Evolutionary conservation across 2,329 filamentous ascomycete species (phyloP).

Genomic region (Didymella pinodella): DNA sequence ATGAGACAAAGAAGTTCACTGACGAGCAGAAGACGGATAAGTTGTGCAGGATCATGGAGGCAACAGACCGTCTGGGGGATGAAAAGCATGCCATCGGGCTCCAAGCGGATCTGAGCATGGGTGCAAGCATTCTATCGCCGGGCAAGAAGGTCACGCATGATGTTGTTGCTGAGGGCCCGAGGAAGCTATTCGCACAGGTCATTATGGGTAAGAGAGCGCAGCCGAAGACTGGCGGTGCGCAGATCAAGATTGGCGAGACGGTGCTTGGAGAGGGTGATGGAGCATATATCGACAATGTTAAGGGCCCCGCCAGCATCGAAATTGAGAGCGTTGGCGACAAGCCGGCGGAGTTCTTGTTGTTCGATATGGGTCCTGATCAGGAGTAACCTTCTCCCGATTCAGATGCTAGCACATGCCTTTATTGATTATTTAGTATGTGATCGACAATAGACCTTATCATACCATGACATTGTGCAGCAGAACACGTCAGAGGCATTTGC

Average conservation of each 20-base stretch:
- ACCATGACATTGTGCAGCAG: not conserved
- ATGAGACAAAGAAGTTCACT: constrained; percentile 76
- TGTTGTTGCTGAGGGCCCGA: constrained; percentile 68
- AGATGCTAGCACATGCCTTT: not conserved
- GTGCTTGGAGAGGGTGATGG: constrained; percentile 80
- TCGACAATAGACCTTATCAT: constrained; percentile 2
- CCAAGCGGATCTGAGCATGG: constrained; percentile 85
- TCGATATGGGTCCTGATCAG: constrained; percentile 55
- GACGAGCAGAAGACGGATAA: constrained; percentile 75
- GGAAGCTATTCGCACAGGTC: constrained; percentile 82
- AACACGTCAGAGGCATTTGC: not conserved
- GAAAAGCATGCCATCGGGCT: constrained; percentile 78
- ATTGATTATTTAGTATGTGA: not conserved
- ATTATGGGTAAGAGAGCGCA: constrained; percentile 68
- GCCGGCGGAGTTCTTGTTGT: constrained; percentile 58
- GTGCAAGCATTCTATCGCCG: constrained; percentile 74
- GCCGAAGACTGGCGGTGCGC: constrained; percentile 74
- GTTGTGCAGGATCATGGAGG: constrained; percentile 79
- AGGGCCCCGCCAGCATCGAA: constrained; percentile 55
- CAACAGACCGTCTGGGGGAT: constrained; percentile 69
- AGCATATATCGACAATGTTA: constrained; percentile 70
- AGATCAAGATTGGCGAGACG: constrained; percentile 72
- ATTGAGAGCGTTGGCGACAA: constrained; percentile 58
- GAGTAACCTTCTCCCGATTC: constrained; percentile 15
- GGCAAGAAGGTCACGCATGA: constrained; percentile 73